Percentiles rank a stretch among this genome's conserved stretches.
phyloP scores from a whole-genome alignment of 371 early-diverging fungal genomes.

The Rhizopus stolonifer region DNA sequence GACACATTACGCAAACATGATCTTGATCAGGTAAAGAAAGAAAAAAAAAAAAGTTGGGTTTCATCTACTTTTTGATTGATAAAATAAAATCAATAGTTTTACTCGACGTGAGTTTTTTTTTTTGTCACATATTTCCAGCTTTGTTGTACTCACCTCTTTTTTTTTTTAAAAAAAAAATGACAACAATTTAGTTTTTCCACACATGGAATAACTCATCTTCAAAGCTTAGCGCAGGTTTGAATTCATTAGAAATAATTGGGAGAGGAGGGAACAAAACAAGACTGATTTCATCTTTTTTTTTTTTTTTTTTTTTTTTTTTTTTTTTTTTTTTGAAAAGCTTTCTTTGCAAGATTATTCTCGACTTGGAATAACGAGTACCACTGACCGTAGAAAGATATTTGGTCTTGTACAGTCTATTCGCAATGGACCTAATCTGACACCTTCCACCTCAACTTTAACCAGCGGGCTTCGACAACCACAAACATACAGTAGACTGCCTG shows the following conservation, averaged over 20 bases:
- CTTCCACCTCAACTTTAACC: constrained; percentile 22
- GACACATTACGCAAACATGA: constrained; percentile 33
- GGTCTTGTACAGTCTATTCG: constrained; percentile 61
- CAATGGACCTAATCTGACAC: constrained; percentile 25
- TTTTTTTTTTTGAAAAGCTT: too few species aligned
- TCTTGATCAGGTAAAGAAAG: constrained; percentile 25
- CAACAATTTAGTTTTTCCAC: constrained; percentile 47
- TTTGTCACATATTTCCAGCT: neutral
- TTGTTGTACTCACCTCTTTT: too few species aligned
- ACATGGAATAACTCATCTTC: constrained; percentile 62
- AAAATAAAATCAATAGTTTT: constrained; percentile 19
- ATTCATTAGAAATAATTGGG: neutral
- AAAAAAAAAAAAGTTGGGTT: neutral
- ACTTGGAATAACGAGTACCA: constrained; percentile 75
- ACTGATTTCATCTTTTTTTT: too few species aligned
- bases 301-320: too few species aligned
- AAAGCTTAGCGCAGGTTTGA: constrained; percentile 56
- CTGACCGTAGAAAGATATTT: constrained; percentile 76
- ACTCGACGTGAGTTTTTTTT: constrained; percentile 21
- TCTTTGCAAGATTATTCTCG: constrained; percentile 82
- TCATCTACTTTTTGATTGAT: neutral
- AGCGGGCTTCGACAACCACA: constrained; percentile 34
- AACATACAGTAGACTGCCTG: constrained; percentile 15
- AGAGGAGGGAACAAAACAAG: too few species aligned
- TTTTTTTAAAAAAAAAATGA: neutral